Evolutionary conservation across 257 asterid genomes (phyloP).

Genomic region (Coffea eugenioides): DNA sequence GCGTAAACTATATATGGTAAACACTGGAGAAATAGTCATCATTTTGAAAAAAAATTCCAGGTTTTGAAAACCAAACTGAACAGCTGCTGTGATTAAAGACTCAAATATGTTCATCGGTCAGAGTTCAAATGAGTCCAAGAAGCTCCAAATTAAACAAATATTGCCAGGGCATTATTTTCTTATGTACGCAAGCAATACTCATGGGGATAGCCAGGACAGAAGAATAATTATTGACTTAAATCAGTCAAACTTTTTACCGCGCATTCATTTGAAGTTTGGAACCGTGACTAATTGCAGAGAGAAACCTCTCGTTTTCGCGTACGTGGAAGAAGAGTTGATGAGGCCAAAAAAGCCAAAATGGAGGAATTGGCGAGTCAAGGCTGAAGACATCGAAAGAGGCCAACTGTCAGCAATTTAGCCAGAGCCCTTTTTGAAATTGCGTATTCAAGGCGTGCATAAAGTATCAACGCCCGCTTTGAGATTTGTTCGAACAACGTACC

Average conservation of each 20-base stretch:
- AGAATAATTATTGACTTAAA: constrained; percentile 6
- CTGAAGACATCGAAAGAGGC: neutral
- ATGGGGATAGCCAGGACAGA: neutral
- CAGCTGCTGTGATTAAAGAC: neutral
- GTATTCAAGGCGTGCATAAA: neutral
- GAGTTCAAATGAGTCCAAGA: neutral
- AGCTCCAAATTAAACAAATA: neutral
- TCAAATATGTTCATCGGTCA: neutral
- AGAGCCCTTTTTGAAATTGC: neutral
- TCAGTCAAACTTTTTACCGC: neutral
- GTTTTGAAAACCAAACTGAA: neutral
- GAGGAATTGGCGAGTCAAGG: neutral
- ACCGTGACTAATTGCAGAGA: neutral
- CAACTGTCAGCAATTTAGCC: neutral
- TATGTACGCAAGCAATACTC: neutral
- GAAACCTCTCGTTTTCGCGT: neutral
- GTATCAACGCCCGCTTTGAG: neutral
- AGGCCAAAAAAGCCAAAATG: neutral
- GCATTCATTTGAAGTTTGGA: neutral
- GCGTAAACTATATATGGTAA: neutral
- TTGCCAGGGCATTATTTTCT: neutral
- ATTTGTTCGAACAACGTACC: neutral
- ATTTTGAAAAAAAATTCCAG: neutral
- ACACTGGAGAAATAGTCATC: neutral
- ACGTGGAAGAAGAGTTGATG: neutral